A percentile compares a stretch with the other conserved stretches of the same genome.
phyloP scores from a whole-genome alignment of 805 yeast species.

The Cyberlindnera lachancei region DNA sequence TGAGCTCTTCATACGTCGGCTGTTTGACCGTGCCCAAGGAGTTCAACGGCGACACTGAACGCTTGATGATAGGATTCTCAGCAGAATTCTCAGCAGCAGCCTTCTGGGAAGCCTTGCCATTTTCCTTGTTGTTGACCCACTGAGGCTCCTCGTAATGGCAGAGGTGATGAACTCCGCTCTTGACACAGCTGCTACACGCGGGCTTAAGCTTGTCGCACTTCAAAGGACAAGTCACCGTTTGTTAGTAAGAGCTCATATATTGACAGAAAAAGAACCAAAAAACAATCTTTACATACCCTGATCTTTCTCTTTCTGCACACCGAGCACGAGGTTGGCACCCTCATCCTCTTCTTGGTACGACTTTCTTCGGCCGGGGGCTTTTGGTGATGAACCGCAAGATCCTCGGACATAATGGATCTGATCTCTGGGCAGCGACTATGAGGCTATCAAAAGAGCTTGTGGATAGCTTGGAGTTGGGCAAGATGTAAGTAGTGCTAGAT shows the following conservation, averaged over 20 bases:
- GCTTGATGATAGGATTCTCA: too few relatives aligned
- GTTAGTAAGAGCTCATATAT: conserved; percentile 2
- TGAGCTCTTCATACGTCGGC: conserved; percentile 25
- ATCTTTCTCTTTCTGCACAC: conserved; percentile 44
- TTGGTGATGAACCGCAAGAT: not conserved
- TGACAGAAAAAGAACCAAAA: conserved; percentile 1
- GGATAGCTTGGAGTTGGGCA: too few relatives aligned
- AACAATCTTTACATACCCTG: too few relatives aligned
- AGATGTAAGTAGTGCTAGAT: too few relatives aligned
- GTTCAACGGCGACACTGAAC: too few relatives aligned
- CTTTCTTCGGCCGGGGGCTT: conserved; percentile 3
- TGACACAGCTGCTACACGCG: conserved; percentile 45
- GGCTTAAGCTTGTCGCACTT: conserved; percentile 42
- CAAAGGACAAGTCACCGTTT: not conserved
- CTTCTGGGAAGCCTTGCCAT: too few relatives aligned
- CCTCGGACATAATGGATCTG: not conserved
- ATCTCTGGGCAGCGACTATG: too few relatives aligned
- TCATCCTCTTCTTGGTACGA: conserved; percentile 31
- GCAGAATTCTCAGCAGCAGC: too few relatives aligned
- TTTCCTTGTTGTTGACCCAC: conserved; percentile 48
- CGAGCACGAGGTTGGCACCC: conserved; percentile 40
- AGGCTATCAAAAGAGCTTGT: too few relatives aligned
- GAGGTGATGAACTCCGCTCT: conserved; percentile 48
- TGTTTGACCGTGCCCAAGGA: too few relatives aligned
- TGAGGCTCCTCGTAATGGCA: conserved; percentile 51